Base-by-base conservation (phyloP, 306 rosid species). In the Sindora glabra region DNA sequence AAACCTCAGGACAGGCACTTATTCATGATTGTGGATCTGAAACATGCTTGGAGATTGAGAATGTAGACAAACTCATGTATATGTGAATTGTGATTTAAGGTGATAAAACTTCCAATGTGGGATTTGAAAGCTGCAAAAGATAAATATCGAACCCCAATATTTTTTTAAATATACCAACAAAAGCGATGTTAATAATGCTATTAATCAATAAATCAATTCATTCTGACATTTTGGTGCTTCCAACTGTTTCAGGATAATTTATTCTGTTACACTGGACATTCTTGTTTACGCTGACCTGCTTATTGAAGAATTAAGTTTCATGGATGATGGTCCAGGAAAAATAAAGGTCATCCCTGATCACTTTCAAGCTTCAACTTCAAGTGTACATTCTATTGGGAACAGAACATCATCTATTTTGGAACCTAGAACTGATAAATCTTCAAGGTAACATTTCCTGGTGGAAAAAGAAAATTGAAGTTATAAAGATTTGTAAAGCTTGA, bases 261-360 rank as follows among this genome's bases (percentile, higher is more conserved):
- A 47, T 64, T 38, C 15, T 15, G n/a, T 24, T 63, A 45, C 27
- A 5, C 19, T 18, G 38, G 41, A 17, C 56, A 10, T 44, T 59
- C 22, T 63, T 59, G 16, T 50, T 71, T 42, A 38, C 38, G 41
- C 65, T 36, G 39, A 15, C 47, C 24, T 39, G 30, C 22, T 47
- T 41, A 51, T 37, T 51, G 40, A 78, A 68, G 59, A 59, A 54
- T 40, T 10, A 38, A 58, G 63, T 67, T 80, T 75, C 67, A 86
- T 92, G 96, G 99, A 92, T 82, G 96, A 83, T 72, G 45, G 77
- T 44, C 76, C 68, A 64, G 61, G 81, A 10, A 92, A 70, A 70
- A 40, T 88, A 77, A 89, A 83, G 78, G 62, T 92, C 47, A 74
- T 86, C 56, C 79, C 75, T 23, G 83, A 84, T 71, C 95, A 92